A percentile compares a stretch with the other conserved stretches of the same genome.
phyloP scores from a whole-genome alignment of 371 early-diverging fungal genomes.

The Furculomyces boomerangus region DNA sequence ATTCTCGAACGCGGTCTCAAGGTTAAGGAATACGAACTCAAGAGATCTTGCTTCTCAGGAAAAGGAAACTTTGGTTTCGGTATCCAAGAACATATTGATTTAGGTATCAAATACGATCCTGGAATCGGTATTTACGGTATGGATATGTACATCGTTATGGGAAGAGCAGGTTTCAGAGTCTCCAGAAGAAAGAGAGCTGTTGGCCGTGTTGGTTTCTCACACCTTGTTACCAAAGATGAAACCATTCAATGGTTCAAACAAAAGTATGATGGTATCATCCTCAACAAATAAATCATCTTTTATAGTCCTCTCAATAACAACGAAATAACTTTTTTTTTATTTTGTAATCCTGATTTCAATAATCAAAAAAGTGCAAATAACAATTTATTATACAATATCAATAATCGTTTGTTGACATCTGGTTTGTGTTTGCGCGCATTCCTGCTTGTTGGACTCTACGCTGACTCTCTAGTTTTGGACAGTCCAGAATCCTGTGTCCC shows the following conservation, averaged over 20 bases:
- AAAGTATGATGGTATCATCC: slow-evolving; percentile 78
- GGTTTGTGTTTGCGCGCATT: slow-evolving; percentile 25
- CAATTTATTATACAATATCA: not conserved
- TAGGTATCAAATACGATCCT: slow-evolving; percentile 99
- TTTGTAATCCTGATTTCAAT: no score
- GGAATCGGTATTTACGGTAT: slow-evolving; percentile 97
- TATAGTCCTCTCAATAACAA: no score
- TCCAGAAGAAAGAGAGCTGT: slow-evolving; percentile 85
- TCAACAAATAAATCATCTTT: slow-evolving; percentile 47
- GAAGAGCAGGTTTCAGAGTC: slow-evolving; percentile 95
- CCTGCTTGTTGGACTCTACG: slow-evolving; percentile 35
- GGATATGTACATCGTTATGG: slow-evolving; percentile 97
- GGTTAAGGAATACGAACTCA: slow-evolving; percentile 99
- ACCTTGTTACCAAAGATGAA: slow-evolving; percentile 86
- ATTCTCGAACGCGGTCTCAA: slow-evolving; percentile 98
- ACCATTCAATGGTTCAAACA: slow-evolving; percentile 73
- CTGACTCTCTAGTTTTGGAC: slow-evolving; percentile 68
- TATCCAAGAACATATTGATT: slow-evolving; percentile 99
- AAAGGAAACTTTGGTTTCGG: slow-evolving; percentile 99
- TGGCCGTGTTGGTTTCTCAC: slow-evolving; percentile 77
- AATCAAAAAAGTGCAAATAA: no score
- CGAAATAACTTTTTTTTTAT: no score
- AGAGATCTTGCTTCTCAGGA: slow-evolving; percentile 85
- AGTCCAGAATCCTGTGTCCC: slow-evolving; percentile 82
- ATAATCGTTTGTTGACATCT: slow-evolving; percentile 4